Conservation (phyloP, 1,284 basidiomycete species). For the Somion occarium region DNA sequence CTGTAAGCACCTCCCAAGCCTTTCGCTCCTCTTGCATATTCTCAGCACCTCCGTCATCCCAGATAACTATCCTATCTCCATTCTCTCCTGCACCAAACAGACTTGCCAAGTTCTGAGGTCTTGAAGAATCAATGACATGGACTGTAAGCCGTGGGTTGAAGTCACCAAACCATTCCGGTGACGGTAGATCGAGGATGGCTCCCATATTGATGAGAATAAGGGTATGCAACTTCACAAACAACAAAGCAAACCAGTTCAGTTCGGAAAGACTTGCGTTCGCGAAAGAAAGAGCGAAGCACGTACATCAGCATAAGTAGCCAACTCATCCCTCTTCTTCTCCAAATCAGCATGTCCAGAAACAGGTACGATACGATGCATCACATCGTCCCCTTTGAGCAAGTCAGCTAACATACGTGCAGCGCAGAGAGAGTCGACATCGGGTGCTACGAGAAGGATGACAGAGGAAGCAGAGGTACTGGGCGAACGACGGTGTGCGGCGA, state of each 20-base stretch:
- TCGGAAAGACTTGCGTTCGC: too few species aligned
- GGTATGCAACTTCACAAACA: conserved; percentile 72
- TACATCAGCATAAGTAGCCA: conserved; percentile 69
- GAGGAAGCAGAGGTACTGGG: conserved; percentile 75
- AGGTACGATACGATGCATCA: conserved; percentile 89
- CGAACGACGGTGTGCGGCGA: conserved; percentile 69
- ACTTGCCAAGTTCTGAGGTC: conserved; percentile 89
- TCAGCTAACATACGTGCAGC: conserved; percentile 88
- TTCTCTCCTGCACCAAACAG: conserved; percentile 75
- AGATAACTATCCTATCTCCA: conserved; percentile 73
- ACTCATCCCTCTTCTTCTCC: conserved; percentile 60
- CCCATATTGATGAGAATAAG: conserved; percentile 94
- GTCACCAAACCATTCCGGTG: conserved; percentile 69
- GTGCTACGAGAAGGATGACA: conserved; percentile 81
- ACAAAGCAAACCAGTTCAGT: not conserved
- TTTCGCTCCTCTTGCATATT: conserved; percentile 59
- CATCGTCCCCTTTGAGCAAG: conserved; percentile 90
- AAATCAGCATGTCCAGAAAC: conserved; percentile 83
- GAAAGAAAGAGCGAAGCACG: too few species aligned
- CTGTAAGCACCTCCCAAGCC: conserved; percentile 79
- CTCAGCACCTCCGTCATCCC: conserved; percentile 85
- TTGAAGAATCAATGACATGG: conserved; percentile 92
- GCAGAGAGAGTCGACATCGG: conserved; percentile 88
- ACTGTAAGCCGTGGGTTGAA: conserved; percentile 59
- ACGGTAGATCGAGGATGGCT: conserved; percentile 79